These are phyloP conservation scores for Ophiostoma pallidulum DNA, from an alignment of 2,329 filamentous ascomycete genomes.

Conservation along the genomic window DNA sequence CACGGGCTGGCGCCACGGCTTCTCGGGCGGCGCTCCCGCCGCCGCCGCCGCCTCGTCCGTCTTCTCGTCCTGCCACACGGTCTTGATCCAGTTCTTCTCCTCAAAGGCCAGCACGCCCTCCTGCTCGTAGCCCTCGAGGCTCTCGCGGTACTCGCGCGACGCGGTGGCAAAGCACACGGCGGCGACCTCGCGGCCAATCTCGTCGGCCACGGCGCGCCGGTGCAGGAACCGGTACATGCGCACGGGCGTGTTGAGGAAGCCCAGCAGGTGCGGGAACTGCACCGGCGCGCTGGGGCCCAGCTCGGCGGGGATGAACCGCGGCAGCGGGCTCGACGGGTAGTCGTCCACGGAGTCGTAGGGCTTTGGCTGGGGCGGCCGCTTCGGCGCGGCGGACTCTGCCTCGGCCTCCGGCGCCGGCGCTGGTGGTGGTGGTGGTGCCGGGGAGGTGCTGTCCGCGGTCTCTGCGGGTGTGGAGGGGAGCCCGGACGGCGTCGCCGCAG, in stretches of 20 bases:
- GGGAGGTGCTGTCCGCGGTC: conserved; percentile 18
- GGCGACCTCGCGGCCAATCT: conserved; percentile 78
- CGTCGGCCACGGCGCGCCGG: conserved; percentile 73
- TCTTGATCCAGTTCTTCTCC: conserved; percentile 78
- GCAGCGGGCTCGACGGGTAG: conserved; percentile 58
- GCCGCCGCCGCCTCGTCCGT: background rate
- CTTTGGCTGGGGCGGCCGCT: conserved; percentile 51
- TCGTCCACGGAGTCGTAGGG: conserved; percentile 66
- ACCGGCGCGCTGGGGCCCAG: conserved; percentile 67
- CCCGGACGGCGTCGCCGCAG: no score
- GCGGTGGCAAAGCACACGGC: conserved; percentile 62
- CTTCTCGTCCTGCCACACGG: conserved; percentile 49
- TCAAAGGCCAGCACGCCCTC: conserved; percentile 56
- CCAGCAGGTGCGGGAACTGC: conserved; percentile 79
- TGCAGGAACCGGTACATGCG: conserved; percentile 83
- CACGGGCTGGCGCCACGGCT: conserved; percentile 66
- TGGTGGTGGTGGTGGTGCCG: conserved; percentile 8
- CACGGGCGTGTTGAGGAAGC: conserved; percentile 81
- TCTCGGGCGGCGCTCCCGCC: conserved; percentile 40
- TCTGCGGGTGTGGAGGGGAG: conserved; percentile 24
- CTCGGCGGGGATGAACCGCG: conserved; percentile 55
- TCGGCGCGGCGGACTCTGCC: conserved; percentile 41
- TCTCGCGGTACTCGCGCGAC: conserved; percentile 40
- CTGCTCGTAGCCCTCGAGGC: conserved; percentile 46
- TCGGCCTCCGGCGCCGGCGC: conserved; percentile 19